phyloP scores from a whole-genome alignment of 148 eudicot genomes.

The Arbutus unedo region DNA sequence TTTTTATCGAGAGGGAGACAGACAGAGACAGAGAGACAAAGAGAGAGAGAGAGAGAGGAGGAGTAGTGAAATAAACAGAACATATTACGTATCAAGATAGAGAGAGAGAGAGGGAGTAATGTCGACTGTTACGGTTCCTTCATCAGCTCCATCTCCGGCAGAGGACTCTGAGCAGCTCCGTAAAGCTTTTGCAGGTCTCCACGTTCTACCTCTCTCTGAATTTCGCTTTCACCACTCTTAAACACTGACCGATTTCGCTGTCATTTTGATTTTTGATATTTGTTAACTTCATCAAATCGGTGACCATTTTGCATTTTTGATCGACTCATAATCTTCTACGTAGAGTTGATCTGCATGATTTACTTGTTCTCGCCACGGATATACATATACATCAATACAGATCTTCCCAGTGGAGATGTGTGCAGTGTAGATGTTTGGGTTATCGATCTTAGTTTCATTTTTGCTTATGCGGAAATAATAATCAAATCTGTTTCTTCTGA shows the following conservation, averaged over 20 bases:
- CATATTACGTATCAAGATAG: not conserved
- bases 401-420: not conserved
- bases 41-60: too few relatives aligned
- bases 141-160: conserved; percentile 48
- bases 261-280: not conserved
- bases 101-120: conserved; percentile 24
- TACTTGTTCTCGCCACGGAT: too few relatives aligned
- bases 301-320: not conserved
- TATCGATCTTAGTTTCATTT: not conserved
- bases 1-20: not conserved
- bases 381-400: too few relatives aligned
- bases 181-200: conserved; percentile 67
- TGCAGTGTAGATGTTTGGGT: not conserved
- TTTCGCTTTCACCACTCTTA: not conserved
- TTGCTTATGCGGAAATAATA: not conserved
- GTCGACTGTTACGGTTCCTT: conserved; percentile 64
- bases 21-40: too few relatives aligned
- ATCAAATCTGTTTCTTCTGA: not conserved
- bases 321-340: not conserved
- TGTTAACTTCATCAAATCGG: not conserved
- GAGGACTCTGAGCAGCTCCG: conserved; percentile 65
- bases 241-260: not conserved
- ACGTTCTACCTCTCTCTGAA: not conserved
- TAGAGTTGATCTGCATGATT: too few relatives aligned
- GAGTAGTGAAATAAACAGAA: too few relatives aligned